Conservation (phyloP, 2,329 filamentous ascomycete genomes). For the Cytospora schulzeri region DNA sequence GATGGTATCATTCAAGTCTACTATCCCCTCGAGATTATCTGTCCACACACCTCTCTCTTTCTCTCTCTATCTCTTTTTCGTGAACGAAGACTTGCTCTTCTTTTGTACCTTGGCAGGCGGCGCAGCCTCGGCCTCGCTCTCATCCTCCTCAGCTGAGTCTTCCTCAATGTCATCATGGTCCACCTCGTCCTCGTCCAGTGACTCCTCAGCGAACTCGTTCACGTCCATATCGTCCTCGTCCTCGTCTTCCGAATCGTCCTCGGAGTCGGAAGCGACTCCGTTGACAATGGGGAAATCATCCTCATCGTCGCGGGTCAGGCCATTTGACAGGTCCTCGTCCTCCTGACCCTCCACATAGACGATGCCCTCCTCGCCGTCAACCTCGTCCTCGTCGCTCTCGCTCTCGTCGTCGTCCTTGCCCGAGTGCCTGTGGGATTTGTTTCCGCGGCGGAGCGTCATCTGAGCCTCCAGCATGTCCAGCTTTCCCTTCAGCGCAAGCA, state of each 20-base stretch:
- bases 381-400: slow-evolving; percentile 51
- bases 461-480: slow-evolving; percentile 92
- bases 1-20: slow-evolving; percentile 20
- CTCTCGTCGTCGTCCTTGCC: slow-evolving; percentile 58
- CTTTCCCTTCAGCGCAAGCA: slow-evolving; percentile 90
- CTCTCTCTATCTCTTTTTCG: slow-evolving; percentile 26
- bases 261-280: slow-evolving; percentile 59
- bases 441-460: slow-evolving; percentile 69
- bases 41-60: background rate
- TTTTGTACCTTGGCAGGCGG: slow-evolving; percentile 42
- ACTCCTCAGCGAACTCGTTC: slow-evolving; percentile 30
- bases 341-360: slow-evolving; percentile 88
- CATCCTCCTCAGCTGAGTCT: slow-evolving; percentile 37
- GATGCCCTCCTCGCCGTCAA: slow-evolving; percentile 70
- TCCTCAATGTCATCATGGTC: slow-evolving; percentile 41
- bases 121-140: slow-evolving; percentile 36
- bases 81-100: slow-evolving; percentile 33
- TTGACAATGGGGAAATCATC: slow-evolving; percentile 61
- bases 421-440: slow-evolving; percentile 50
- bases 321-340: slow-evolving; percentile 48
- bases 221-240: slow-evolving; percentile 41
- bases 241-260: slow-evolving; percentile 59
- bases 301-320: slow-evolving; percentile 51
- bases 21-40: slow-evolving; percentile 6
- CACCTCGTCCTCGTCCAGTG: slow-evolving; percentile 39